These are phyloP conservation scores for Exophiala spinifera DNA, from an alignment of 2,329 filamentous ascomycete species.

Conservation along the genomic window DNA sequence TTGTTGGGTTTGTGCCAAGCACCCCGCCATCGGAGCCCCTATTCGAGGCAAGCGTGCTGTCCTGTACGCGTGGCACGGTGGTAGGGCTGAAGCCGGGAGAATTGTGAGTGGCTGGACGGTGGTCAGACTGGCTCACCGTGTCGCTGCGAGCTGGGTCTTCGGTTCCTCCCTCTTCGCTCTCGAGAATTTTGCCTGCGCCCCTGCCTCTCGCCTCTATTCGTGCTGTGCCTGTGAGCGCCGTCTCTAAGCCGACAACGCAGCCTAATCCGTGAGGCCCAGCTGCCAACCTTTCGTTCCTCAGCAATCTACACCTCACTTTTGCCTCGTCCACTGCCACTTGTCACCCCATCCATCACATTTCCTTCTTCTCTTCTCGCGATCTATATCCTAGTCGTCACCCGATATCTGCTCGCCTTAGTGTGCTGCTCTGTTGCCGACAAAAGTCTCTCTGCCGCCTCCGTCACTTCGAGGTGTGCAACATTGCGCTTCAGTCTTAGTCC, in stretches of 20 bases:
- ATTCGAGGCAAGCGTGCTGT: constrained; percentile 24
- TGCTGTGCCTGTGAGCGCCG: not conserved
- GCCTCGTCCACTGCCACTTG: constrained; percentile 12
- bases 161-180: constrained; percentile 5
- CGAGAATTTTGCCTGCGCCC: constrained; percentile 10
- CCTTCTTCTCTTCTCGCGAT: not conserved
- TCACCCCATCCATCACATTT: constrained; percentile 13
- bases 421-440: not conserved
- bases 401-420: not conserved
- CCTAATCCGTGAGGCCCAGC: constrained; percentile 3
- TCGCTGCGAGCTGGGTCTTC: not conserved
- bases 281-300: constrained; percentile 8
- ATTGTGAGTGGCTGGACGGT: constrained; percentile 16
- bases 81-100: constrained; percentile 14
- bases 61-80: constrained; percentile 17
- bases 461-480: constrained; percentile 3
- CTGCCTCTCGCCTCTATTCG: constrained; percentile 1
- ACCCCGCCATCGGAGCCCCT: constrained; percentile 25
- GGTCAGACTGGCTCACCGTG: constrained; percentile 14
- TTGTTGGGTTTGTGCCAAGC: constrained; percentile 22
- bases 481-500: constrained; percentile 17
- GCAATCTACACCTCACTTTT: constrained; percentile 16
- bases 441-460: not conserved
- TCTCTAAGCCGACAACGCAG: constrained; percentile 5
- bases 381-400: not conserved